Percentiles rank a stretch among this genome's conserved stretches.
Evolutionary conservation across 1,139 yeast species (phyloP).

Genomic region (Yamadazyma friedrichii): DNA sequence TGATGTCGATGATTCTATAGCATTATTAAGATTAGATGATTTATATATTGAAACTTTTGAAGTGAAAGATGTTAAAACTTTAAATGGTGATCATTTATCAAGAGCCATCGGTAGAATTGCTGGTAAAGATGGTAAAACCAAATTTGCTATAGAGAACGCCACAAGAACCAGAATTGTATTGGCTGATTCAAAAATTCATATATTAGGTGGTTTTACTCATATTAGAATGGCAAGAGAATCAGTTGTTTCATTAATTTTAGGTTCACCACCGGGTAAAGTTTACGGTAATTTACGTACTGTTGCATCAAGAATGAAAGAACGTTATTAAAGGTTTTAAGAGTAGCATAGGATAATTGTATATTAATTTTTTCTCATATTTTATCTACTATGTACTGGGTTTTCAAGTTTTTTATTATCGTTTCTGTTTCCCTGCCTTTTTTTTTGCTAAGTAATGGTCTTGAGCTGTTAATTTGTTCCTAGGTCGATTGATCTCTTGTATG

Average conservation of each 20-base stretch:
- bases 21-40: constrained; percentile 89
- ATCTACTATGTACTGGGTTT: not conserved
- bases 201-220: constrained; percentile 94
- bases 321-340: constrained; percentile 51
- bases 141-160: constrained; percentile 97
- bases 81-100: constrained; percentile 92
- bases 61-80: constrained; percentile 92
- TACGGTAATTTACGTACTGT: constrained; percentile 96
- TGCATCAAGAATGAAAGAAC: constrained; percentile 95
- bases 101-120: constrained; percentile 99
- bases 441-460: not conserved
- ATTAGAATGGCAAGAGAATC: constrained; percentile 97
- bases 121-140: constrained; percentile 98
- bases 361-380: constrained; percentile 1
- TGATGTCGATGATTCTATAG: constrained; percentile 95
- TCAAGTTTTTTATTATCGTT: not conserved
- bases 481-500: too few species aligned
- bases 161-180: constrained; percentile 96
- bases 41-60: constrained; percentile 96
- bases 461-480: too few species aligned
- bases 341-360: constrained; percentile 5
- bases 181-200: constrained; percentile 95
- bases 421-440: not conserved
- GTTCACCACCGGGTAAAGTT: constrained; percentile 98
- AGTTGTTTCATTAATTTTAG: constrained; percentile 89